Base-by-base conservation (phyloP, 2,329 filamentous ascomycete genomes). In the Colletotrichum lini region DNA sequence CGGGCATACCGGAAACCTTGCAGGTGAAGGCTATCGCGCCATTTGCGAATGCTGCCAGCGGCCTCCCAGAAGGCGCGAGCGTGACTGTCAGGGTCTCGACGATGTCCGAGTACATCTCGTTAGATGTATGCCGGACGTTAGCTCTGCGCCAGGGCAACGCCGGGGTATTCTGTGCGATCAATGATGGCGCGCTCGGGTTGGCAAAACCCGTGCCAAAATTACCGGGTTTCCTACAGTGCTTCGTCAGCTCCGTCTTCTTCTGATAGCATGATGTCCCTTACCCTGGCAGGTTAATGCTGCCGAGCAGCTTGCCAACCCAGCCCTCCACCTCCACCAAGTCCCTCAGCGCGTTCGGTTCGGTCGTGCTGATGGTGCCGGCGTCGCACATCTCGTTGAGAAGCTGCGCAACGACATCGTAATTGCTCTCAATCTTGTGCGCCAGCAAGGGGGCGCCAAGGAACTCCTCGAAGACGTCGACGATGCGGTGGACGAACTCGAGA, bases 341-440 rank as follows among this genome's bases (percentile, higher is more conserved):
- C 77, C 94, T 89, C 77, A 99, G 83, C 23, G 95, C 94, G 84
- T 99, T 98, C 12, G 94, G 93, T 81, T 99, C 96, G 1, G 96
- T 98, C 67, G 94, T 97, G 78, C 89, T 93, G 45, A 98, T 88
- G n/a, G 91, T 89, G 18, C 96, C 96, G 50, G 92, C 94, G 85
- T 99, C 96, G 80, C 96, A 98, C 93, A 99, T 97, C 83, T 99
- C 96, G 73, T 92, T 94, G 70, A 98, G 87, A 35, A 99, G 84
- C 83, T 99, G 96, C 21, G 95, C 95, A 44, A 97, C 93, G 38
- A 98, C 92, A 89, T 98, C 94, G 82, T 98, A 98, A 81, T 91
- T 95, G 75, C 87, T 89, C 82, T 98, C 95, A 74, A 99, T 92
- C 84, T 96, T 98, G 79, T 89, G 89, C 23, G 95, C 92, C 68